These are phyloP conservation scores for Melaleuca quinquenervia DNA, from an alignment of 345 rosid genomes.

Conservation along the genomic window DNA sequence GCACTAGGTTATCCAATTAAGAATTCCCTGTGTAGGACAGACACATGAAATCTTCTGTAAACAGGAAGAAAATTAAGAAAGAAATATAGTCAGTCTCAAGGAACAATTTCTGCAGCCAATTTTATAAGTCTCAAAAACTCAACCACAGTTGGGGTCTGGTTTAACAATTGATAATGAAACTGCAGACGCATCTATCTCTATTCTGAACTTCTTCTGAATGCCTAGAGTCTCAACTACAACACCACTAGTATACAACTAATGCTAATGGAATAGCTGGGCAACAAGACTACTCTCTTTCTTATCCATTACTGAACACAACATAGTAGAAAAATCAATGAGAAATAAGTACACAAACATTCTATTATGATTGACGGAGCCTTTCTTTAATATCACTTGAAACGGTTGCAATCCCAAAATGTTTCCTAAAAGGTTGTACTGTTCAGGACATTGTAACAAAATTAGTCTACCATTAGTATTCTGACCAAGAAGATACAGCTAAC, in stretches of 20 bases:
- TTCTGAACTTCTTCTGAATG: neutral
- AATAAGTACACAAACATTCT: too few species aligned
- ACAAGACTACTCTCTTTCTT: neutral
- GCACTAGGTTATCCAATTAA: neutral
- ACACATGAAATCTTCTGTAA: neutral
- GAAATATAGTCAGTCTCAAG: neutral
- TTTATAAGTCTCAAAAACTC: neutral
- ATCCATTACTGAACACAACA: too few species aligned
- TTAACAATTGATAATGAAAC: too few species aligned
- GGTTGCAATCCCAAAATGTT: too few species aligned
- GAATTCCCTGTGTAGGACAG: neutral
- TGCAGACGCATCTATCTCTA: too few species aligned
- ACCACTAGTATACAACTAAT: too few species aligned
- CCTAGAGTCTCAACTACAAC: neutral
- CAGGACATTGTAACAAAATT: too few species aligned
- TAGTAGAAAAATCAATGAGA: too few species aligned
- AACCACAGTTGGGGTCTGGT: neutral
- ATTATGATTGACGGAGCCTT: too few species aligned
- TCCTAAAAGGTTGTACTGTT: too few species aligned
- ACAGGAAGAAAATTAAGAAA: neutral
- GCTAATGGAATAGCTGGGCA: neutral
- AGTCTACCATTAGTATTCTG: too few species aligned
- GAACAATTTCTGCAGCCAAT: neutral
- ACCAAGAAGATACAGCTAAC: neutral
- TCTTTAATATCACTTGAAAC: too few species aligned